Evolutionary conservation across 208 protist species (phyloP), one percentile per base, ranked within the genome.

Genomic region (Blechomonas ayalai): DNA sequence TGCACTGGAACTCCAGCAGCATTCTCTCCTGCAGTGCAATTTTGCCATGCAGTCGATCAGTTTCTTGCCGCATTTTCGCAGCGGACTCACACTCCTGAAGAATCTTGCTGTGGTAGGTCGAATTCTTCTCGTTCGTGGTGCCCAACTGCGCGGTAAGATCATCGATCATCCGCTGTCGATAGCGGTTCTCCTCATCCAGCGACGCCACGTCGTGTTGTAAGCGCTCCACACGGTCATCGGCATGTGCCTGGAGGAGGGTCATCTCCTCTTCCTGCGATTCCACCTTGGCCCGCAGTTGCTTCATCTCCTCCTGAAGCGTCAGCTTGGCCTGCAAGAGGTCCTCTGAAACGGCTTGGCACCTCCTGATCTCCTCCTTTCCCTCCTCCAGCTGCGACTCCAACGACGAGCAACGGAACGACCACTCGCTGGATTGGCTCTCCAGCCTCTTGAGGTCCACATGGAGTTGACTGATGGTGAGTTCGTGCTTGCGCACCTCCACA

Each of bases 191-290:
- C 8, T 59, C 51, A 26, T 81, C 63, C 24, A 81, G 62, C 32
- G 58, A 64, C 24, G 24, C 44, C 13, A 81, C 40, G 40, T 85
- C 74, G 2, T 43, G 12, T 25, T 41, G 37, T 10, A 82, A 49
- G 29, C 26, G 20, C 3, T 72, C 67, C 5, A 63, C 36, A 18
- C 53, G 63, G 3, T 87, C 82, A 31, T 78, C 72, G 40, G 52
- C 49, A 9, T 72, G 52, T 7, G 45, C 65, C 15, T 71, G 50
- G 56, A 77, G 33, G 6, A 91, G 7, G 12, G 82, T 72, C 29
- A 87, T 50, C 22, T 78, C 64, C 24, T 91, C 82, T 19, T 85
- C 82, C 32, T 65, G 69, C 6, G 39, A 12, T 20, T 82, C 67
- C 33, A 59, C 24, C 23, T 40, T 53, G 16, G 15, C 46, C 42